phyloP scores from a whole-genome alignment of 768 basidiomycete species.

The Porphyrellus cyaneotinctus region DNA sequence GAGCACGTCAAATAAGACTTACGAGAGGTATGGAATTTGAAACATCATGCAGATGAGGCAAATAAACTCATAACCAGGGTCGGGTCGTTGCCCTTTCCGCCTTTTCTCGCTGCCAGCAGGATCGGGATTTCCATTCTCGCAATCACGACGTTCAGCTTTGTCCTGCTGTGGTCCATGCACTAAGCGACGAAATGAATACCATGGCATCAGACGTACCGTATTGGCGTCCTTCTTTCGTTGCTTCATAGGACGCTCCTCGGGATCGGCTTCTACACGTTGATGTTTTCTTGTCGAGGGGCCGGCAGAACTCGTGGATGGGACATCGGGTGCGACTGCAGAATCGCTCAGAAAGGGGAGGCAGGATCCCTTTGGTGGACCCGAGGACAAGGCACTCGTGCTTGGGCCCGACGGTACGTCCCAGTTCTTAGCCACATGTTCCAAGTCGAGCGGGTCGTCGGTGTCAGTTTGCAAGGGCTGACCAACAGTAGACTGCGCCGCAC shows the following conservation, averaged over 20 bases:
- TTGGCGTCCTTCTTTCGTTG: no score
- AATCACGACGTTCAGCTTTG: neutral
- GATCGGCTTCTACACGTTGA: no score
- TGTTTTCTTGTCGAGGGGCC: neutral
- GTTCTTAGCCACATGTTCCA: neutral
- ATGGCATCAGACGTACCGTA: neutral
- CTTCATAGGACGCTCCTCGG: no score
- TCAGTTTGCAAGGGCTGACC: no score
- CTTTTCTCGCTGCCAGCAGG: no score
- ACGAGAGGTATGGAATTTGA: accelerated
- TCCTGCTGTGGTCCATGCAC: neutral
- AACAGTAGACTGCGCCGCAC: no score
- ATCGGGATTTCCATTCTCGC: neutral
- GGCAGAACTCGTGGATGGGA: neutral
- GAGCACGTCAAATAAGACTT: neutral
- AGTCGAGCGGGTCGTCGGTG: neutral
- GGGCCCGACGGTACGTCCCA: neutral
- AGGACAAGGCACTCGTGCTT: neutral
- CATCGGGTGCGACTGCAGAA: neutral
- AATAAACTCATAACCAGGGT: neutral
- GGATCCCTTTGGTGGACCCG: neutral
- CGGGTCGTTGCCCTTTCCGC: neutral
- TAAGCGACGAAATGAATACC: neutral
- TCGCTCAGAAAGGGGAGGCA: neutral
- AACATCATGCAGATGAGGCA: neutral